Evolutionary conservation across 352 stramenopile genomes (phyloP), one percentile per base, ranked within the genome.

Genomic region (Phytopythium boreale): DNA sequence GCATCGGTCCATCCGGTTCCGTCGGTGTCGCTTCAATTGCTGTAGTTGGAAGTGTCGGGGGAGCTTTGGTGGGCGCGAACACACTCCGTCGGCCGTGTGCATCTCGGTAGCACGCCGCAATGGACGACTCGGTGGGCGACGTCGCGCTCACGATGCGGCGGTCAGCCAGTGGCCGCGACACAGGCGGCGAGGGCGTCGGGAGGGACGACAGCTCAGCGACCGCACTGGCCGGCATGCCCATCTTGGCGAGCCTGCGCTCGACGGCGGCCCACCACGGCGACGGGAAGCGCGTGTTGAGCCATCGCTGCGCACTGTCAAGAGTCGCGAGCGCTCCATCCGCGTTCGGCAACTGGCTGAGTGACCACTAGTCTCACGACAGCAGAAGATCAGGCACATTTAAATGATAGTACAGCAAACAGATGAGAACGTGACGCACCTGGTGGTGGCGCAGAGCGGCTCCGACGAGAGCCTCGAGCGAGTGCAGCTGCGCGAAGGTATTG

Each of bases 381-480:
- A 60, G 5, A 61, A 64, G 36, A 71, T 64, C 24, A 63, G 34
- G n/a, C 20, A 50, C 22, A 46, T 8, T 12, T 0, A 0, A 24
- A 22, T 2, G 10, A 50, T 26, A 20, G 26, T 1, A 22, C 7
- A 50, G 43, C 17, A 0, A 46, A 2, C 2, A 26, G 20, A 22
- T 46, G 20, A 50, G 43, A 27, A 22, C n/a, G 43, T 24, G 43
- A 1, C n/a, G 43, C n/a, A 84, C 76, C 69, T 92, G 81, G 37
- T 90, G 83, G 46, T 87, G 79, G 0, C 78, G 70, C 59, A 92
- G 75, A 37, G 67, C 72, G 34, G 77, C 68, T 0, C 74, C 76
- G 14, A 81, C 70, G 4, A 92, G 70, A n/a, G 70, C 70, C 46
- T 92, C 83, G 20, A 90, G 53, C 47, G 82, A 79, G 27, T 81